Evolutionary conservation across 2,329 filamentous ascomycete genomes (phyloP).

Genomic region (Alternaria atra): DNA sequence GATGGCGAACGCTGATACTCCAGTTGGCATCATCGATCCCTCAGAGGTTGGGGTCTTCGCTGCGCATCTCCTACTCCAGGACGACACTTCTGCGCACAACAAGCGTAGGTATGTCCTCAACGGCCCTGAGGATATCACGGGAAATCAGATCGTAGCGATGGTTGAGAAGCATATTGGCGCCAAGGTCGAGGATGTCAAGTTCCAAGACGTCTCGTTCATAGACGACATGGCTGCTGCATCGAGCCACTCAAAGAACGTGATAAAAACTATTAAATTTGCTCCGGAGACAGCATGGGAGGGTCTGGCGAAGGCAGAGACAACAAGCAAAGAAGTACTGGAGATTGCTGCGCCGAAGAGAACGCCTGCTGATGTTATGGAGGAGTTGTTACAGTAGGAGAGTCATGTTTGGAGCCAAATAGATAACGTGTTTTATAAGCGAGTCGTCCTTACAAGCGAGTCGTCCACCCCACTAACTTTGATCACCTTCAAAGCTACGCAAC

Average conservation of each 20-base stretch:
- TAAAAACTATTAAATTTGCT: slow-evolving; percentile 19
- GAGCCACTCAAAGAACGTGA: slow-evolving; percentile 19
- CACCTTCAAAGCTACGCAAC: too few species aligned
- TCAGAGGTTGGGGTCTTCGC: slow-evolving; percentile 26
- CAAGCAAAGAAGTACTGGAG: slow-evolving; percentile 27
- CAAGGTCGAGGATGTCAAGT: slow-evolving; percentile 23
- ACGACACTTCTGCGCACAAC: slow-evolving; percentile 20
- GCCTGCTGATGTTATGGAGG: neutral
- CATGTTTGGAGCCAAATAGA: neutral
- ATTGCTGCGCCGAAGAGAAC: slow-evolving; percentile 19
- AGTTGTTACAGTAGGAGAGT: neutral
- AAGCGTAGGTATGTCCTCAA: slow-evolving; percentile 24
- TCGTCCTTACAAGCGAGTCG: too few species aligned
- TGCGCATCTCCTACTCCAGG: slow-evolving; percentile 19
- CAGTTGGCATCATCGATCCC: slow-evolving; percentile 23
- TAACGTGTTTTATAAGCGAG: too few species aligned
- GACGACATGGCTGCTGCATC: slow-evolving; percentile 16
- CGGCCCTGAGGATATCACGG: slow-evolving; percentile 25
- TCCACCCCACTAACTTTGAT: too few species aligned
- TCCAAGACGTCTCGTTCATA: slow-evolving; percentile 20
- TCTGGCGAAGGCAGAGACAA: slow-evolving; percentile 17
- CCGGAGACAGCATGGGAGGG: slow-evolving; percentile 17
- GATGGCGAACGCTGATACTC: neutral
- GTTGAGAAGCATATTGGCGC: slow-evolving; percentile 21
- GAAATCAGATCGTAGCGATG: slow-evolving; percentile 20